Percentiles rank a stretch among this genome's conserved stretches.
Evolutionary conservation across 2,329 filamentous ascomycete species (phyloP).

Genomic region (Calonectria pteridis): DNA sequence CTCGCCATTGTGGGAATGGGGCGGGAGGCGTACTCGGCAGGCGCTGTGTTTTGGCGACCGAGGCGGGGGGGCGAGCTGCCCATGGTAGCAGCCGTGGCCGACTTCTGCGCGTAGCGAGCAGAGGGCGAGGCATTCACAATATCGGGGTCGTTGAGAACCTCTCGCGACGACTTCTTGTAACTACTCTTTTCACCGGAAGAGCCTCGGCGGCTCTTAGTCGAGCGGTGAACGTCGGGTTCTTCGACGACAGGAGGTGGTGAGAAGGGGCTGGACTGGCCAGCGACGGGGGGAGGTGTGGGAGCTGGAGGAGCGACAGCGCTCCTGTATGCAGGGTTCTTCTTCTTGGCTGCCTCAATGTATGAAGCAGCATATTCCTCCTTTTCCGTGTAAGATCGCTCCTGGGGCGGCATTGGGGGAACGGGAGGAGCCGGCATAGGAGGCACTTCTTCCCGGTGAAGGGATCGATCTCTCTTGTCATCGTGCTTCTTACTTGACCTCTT

Average conservation of each 20-base stretch:
- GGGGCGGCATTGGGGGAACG: slow-evolving; percentile 26
- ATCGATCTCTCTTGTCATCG: slow-evolving; percentile 53
- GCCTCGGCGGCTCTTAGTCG: slow-evolving; percentile 49
- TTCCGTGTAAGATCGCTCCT: slow-evolving; percentile 26
- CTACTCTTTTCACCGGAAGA: slow-evolving; percentile 51
- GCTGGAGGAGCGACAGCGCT: slow-evolving; percentile 47
- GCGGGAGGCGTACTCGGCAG: slow-evolving; percentile 46
- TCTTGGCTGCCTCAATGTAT: slow-evolving; percentile 50
- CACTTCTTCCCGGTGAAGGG: slow-evolving; percentile 49
- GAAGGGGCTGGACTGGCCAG: slow-evolving; percentile 28
- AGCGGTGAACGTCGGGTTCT: slow-evolving; percentile 50
- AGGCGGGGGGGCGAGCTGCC: slow-evolving; percentile 51
- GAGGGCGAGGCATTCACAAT: slow-evolving; percentile 47
- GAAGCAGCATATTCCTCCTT: slow-evolving; percentile 36
- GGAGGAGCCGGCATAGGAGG: slow-evolving; percentile 38
- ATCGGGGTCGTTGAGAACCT: slow-evolving; percentile 49
- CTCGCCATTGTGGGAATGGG: slow-evolving; percentile 46
- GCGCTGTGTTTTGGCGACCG: slow-evolving; percentile 52
- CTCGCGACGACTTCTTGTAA: slow-evolving; percentile 46
- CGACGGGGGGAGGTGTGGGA: slow-evolving; percentile 52
- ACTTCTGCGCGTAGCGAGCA: slow-evolving; percentile 45
- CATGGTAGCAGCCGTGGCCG: slow-evolving; percentile 41
- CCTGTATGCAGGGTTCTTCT: slow-evolving; percentile 40
- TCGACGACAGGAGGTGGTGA: slow-evolving; percentile 47
- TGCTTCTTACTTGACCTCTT: slow-evolving; percentile 57